Percentiles rank a stretch among this genome's conserved stretches.
phyloP scores from a whole-genome alignment of 257 asterid genomes.

The Gynochthodes officinalis region DNA sequence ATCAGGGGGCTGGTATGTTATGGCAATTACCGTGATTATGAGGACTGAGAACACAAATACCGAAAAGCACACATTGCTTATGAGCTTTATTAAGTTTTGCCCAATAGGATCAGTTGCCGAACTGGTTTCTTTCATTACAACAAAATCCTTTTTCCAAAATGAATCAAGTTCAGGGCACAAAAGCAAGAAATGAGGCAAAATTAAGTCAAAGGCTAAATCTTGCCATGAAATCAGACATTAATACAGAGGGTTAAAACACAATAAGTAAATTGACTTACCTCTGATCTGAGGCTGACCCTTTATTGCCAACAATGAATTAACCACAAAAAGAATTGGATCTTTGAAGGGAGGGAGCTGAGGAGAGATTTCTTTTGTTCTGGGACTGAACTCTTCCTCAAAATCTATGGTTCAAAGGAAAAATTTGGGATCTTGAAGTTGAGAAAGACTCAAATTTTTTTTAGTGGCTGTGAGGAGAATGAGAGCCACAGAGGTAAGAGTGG shows the following conservation, averaged over 20 bases:
- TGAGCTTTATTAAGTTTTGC: constrained; percentile 69
- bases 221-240: constrained; percentile 6
- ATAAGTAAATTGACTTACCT: constrained; percentile 26
- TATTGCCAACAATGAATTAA: constrained; percentile 15
- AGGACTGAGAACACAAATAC: constrained; percentile 90
- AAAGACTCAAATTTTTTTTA: not conserved
- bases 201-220: constrained; percentile 25
- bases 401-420: constrained; percentile 12
- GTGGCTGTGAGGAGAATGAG: not conserved
- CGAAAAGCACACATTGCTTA: constrained; percentile 94
- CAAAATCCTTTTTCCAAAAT: constrained; percentile 16
- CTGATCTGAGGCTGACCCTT: constrained; percentile 24
- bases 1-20: constrained; percentile 98
- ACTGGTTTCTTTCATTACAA: constrained; percentile 62
- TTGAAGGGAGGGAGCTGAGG: constrained; percentile 13
- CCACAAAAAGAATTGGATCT: constrained; percentile 30
- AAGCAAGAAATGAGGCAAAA: not conserved
- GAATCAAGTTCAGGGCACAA: constrained; percentile 19
- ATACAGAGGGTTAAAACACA: not conserved
- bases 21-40: constrained; percentile 76
- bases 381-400: not conserved
- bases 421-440: constrained; percentile 37
- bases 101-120: constrained; percentile 75
- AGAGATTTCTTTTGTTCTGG: not conserved
- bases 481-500: not conserved